phyloP scores from a whole-genome alignment of 495 filamentous ascomycete genomes.

The Evansstolkia leycettana region DNA sequence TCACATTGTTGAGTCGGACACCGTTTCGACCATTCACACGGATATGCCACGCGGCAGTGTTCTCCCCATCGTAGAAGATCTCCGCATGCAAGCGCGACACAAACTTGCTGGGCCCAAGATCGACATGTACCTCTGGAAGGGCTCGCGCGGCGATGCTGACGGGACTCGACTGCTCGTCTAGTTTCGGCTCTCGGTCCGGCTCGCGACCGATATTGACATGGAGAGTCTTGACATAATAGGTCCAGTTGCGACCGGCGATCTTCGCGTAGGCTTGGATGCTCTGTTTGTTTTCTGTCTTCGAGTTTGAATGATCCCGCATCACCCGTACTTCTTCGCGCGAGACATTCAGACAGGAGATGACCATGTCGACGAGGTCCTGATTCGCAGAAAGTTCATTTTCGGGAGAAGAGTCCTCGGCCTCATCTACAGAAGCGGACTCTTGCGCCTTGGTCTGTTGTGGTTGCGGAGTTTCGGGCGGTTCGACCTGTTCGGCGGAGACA shows the following conservation, averaged over 20 bases:
- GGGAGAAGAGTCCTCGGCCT: constrained; percentile 29
- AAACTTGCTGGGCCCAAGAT: constrained; percentile 85
- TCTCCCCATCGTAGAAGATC: constrained; percentile 65
- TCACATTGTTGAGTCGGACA: constrained; percentile 61
- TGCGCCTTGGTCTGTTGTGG: constrained; percentile 14
- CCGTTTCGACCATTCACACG: constrained; percentile 83
- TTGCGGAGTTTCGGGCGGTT: constrained; percentile 19
- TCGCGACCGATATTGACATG: constrained; percentile 76
- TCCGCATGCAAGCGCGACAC: constrained; percentile 81
- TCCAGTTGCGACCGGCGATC: constrained; percentile 85
- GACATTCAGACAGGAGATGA: constrained; percentile 56
- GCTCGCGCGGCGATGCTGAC: constrained; percentile 32
- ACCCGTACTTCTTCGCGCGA: constrained; percentile 52
- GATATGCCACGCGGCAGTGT: constrained; percentile 59
- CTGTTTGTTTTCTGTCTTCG: constrained; percentile 54
- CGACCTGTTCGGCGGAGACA: constrained; percentile 17
- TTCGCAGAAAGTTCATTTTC: constrained; percentile 42
- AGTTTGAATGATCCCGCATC: constrained; percentile 60
- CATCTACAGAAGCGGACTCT: constrained; percentile 26
- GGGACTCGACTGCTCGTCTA: constrained; percentile 32
- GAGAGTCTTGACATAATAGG: constrained; percentile 77
- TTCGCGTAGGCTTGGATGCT: constrained; percentile 86
- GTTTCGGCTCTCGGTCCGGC: constrained; percentile 43
- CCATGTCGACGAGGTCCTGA: constrained; percentile 57
- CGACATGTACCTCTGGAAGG: constrained; percentile 60